These are phyloP conservation scores for Iberis amara DNA, from an alignment of 441 rosid genomes.

Conservation along the genomic window DNA sequence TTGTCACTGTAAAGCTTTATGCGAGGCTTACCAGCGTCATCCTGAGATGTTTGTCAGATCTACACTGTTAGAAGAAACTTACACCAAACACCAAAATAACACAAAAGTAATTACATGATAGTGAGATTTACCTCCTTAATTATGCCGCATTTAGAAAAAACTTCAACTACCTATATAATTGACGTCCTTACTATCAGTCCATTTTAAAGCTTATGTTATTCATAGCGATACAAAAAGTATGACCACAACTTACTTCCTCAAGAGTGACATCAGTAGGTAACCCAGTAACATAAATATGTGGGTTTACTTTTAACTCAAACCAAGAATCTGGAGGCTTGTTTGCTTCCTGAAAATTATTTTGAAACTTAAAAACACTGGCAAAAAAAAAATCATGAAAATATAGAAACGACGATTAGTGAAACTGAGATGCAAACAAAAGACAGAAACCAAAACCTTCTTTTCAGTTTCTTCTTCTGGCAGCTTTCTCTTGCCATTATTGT, in stretches of 20 bases:
- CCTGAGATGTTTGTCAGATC: slow-evolving; percentile 41
- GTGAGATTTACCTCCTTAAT: slow-evolving; percentile 69
- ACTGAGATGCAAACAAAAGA: background rate
- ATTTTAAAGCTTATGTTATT: slow-evolving; percentile 19
- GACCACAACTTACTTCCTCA: slow-evolving; percentile 67
- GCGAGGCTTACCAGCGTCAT: slow-evolving; percentile 83
- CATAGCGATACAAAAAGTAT: slow-evolving; percentile 12
- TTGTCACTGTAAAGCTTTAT: slow-evolving; percentile 83
- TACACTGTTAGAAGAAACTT: slow-evolving; percentile 9
- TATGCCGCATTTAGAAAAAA: slow-evolving; percentile 92
- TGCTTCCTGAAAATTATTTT: slow-evolving; percentile 56
- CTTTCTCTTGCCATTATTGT: slow-evolving; percentile 61
- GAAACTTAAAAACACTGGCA: slow-evolving; percentile 21
- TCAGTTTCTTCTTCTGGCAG: slow-evolving; percentile 42
- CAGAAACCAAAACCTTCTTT: slow-evolving; percentile 44
- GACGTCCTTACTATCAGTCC: slow-evolving; percentile 32
- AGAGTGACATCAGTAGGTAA: slow-evolving; percentile 79
- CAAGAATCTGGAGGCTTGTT: slow-evolving; percentile 89
- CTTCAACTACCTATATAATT: slow-evolving; percentile 69
- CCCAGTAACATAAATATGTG: slow-evolving; percentile 87
- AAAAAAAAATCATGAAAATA: slow-evolving; percentile 1
- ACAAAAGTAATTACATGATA: slow-evolving; percentile 3
- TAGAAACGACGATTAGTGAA: slow-evolving; percentile 1
- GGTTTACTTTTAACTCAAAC: slow-evolving; percentile 95
- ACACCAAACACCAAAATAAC: slow-evolving; percentile 11